Conservation (phyloP, 2,329 filamentous ascomycete species). For the Claviceps paspali region DNA sequence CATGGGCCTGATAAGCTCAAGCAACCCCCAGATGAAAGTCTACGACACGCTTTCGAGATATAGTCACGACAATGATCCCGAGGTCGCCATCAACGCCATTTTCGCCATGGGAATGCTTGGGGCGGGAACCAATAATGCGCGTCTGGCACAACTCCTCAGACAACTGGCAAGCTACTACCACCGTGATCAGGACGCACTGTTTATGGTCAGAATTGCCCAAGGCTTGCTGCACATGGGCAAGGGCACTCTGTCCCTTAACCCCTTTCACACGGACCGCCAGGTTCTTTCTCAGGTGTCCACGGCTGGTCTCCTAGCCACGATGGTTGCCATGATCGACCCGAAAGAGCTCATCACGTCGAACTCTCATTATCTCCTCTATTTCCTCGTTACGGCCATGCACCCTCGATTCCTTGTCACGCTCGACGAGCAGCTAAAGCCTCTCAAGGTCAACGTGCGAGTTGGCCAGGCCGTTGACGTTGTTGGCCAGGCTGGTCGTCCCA, state of each 20-base stretch:
- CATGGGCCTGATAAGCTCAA: slow-evolving; percentile 91
- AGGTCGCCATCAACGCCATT: slow-evolving; percentile 95
- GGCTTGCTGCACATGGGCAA: slow-evolving; percentile 98
- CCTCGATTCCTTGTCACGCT: slow-evolving; percentile 92
- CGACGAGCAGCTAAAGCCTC: slow-evolving; percentile 82
- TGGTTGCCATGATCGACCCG: slow-evolving; percentile 88
- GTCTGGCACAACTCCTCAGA: slow-evolving; percentile 81
- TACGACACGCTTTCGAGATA: slow-evolving; percentile 97
- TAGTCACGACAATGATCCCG: slow-evolving; percentile 96
- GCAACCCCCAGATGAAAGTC: slow-evolving; percentile 99
- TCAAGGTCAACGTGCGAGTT: slow-evolving; percentile 91
- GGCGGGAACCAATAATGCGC: slow-evolving; percentile 94
- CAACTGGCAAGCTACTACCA: slow-evolving; percentile 98
- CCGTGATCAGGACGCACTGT: slow-evolving; percentile 85
- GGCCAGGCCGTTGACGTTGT: slow-evolving; percentile 98
- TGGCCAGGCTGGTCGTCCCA: slow-evolving; percentile 87
- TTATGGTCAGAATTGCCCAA: slow-evolving; percentile 98
- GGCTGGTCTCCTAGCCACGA: slow-evolving; percentile 74
- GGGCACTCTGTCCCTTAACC: slow-evolving; percentile 86
- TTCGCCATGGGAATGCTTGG: slow-evolving; percentile 97
- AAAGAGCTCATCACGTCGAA: slow-evolving; percentile 61
- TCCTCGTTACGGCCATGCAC: slow-evolving; percentile 91
- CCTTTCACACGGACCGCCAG: slow-evolving; percentile 98
- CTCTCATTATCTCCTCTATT: slow-evolving; percentile 91
- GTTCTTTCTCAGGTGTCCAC: slow-evolving; percentile 85